Evolutionary conservation across 2,329 filamentous ascomycete species (phyloP).

Genomic region (Sarocladiaceae sp.): DNA sequence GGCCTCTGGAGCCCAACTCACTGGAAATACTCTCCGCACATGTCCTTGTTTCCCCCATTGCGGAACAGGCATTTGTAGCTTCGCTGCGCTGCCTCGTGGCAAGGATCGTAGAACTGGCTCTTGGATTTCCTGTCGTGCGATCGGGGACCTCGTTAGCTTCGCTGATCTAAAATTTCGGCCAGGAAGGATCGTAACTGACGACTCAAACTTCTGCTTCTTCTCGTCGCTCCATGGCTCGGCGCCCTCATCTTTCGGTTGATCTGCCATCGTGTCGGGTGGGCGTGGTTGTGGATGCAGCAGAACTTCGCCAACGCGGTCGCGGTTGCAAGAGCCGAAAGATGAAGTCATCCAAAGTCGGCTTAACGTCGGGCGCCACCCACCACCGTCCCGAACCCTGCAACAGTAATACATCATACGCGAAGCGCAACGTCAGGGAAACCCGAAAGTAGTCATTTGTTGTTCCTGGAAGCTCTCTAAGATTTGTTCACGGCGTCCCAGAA

Average conservation of each 20-base stretch:
- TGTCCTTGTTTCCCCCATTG: constrained; percentile 77
- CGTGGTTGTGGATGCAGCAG: background rate
- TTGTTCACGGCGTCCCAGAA: constrained; percentile 18
- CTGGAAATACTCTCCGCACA: constrained; percentile 97
- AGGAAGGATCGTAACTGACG: constrained; percentile 35
- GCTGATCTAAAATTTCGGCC: background rate
- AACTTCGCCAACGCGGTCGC: background rate
- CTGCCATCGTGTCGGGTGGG: background rate
- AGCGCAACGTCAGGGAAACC: too few relatives aligned
- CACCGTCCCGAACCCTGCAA: constrained; percentile 1
- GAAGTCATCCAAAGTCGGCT: constrained; percentile 10
- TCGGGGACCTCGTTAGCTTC: constrained; percentile 3
- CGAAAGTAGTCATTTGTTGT: too few relatives aligned
- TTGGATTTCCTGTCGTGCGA: constrained; percentile 61
- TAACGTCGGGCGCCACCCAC: constrained; percentile 4
- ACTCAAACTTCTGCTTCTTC: constrained; percentile 57
- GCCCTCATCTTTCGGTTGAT: constrained; percentile 5
- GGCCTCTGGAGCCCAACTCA: constrained; percentile 27
- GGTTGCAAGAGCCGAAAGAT: background rate
- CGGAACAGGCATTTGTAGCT: constrained; percentile 85
- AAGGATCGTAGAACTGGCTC: constrained; percentile 92
- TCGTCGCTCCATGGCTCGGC: constrained; percentile 49
- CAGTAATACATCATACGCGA: too few relatives aligned
- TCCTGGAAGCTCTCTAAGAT: too few relatives aligned
- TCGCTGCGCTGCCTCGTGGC: constrained; percentile 80